Percentiles rank a stretch among this genome's conserved stretches.
phyloP scores from a whole-genome alignment of 2,329 filamentous ascomycete genomes.

The Beauveria australis region DNA sequence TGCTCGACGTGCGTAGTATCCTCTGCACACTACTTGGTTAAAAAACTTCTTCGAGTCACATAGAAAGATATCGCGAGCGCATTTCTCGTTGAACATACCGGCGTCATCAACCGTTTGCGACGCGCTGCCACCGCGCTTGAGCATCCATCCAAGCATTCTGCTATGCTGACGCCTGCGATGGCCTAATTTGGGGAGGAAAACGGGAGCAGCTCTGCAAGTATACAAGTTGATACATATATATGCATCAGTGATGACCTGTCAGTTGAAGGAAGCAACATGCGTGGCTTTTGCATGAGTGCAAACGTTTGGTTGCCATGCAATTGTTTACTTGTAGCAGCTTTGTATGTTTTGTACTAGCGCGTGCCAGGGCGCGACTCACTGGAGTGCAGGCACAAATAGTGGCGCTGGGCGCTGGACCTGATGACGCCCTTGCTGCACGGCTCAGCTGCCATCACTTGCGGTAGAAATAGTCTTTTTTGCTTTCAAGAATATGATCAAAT shows the following conservation, averaged over 20 bases:
- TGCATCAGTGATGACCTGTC: background rate
- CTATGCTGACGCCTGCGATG: no score
- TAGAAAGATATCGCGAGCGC: background rate
- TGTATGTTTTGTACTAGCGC: conserved; percentile 3
- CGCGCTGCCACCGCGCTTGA: conserved; percentile 37
- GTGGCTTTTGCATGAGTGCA: background rate
- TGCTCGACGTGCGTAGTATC: conserved; percentile 42
- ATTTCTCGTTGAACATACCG: conserved; percentile 18
- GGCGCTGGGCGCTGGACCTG: background rate
- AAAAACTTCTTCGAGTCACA: background rate
- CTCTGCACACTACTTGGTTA: conserved; percentile 17
- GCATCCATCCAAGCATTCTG: conserved; percentile 52
- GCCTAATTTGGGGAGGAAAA: background rate
- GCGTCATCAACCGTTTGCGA: conserved; percentile 22
- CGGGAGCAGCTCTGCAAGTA: background rate
- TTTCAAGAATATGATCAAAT: background rate
- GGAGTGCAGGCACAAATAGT: background rate
- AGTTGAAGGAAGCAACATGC: background rate
- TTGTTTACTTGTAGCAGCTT: conserved; percentile 4
- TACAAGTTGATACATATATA: background rate
- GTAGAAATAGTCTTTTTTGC: background rate
- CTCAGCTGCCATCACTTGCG: no score
- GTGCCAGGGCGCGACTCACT: conserved; percentile 1
- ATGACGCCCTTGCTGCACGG: background rate
- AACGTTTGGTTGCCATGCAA: background rate